A percentile compares a stretch with the other conserved stretches of the same genome.
Evolutionary conservation across 2,329 filamentous ascomycete species (phyloP).

Genomic region (Alternaria hordeiaustralica): DNA sequence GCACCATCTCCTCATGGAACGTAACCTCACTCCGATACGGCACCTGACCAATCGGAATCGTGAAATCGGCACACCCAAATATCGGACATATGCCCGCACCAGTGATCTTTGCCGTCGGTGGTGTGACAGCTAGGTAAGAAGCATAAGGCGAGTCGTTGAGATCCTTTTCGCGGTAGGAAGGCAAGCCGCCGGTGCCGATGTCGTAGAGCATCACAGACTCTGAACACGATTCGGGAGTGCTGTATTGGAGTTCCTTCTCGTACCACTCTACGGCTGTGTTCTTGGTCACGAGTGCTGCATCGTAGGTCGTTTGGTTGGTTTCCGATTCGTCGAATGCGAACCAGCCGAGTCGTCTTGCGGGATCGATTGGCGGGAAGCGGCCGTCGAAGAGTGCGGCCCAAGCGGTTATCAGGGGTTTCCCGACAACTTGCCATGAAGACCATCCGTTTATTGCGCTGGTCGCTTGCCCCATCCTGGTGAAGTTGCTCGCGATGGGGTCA

Average conservation of each 20-base stretch:
- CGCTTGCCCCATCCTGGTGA: constrained; percentile 39
- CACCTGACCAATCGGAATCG: constrained; percentile 54
- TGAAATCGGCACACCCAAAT: constrained; percentile 51
- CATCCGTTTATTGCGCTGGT: constrained; percentile 41
- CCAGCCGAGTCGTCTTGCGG: constrained; percentile 43
- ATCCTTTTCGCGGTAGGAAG: constrained; percentile 48
- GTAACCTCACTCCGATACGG: constrained; percentile 50
- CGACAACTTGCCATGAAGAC: constrained; percentile 45
- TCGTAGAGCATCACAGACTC: constrained; percentile 53
- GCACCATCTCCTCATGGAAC: constrained; percentile 50
- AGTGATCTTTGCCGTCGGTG: constrained; percentile 37
- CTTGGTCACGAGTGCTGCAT: constrained; percentile 35
- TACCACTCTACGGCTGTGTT: constrained; percentile 48
- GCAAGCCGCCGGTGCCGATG: constrained; percentile 52
- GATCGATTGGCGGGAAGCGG: constrained; percentile 50
- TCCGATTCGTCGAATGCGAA: constrained; percentile 32
- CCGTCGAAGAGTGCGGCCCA: constrained; percentile 47
- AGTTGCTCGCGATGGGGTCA: constrained; percentile 35
- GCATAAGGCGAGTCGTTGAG: constrained; percentile 43
- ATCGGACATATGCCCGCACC: constrained; percentile 47
- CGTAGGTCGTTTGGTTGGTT: constrained; percentile 24
- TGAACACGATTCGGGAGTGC: constrained; percentile 48
- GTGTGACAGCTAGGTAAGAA: constrained; percentile 42
- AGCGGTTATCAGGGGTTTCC: constrained; percentile 38
- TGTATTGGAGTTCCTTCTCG: constrained; percentile 47